Percentiles rank a stretch among this genome's conserved stretches.
Conservation (phyloP, 345 rosid genomes). For the Hypericum perforatum region DNA sequence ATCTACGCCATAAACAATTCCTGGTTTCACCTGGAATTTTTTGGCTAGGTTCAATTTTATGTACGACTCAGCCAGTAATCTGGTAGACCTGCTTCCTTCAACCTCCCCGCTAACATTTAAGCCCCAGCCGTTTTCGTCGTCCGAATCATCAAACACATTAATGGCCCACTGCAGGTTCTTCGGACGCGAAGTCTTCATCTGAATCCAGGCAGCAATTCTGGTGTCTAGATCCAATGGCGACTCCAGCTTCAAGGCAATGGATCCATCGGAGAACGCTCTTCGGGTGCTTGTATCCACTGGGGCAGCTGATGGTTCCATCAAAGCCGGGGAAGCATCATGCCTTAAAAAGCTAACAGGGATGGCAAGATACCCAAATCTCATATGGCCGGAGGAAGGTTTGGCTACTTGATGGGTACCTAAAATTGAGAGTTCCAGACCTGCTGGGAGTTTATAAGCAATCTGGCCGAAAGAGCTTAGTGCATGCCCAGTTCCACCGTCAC, state of each 20-base stretch:
- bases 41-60: slow-evolving; percentile 36
- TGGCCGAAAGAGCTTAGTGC: slow-evolving; percentile 64
- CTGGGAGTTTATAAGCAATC: slow-evolving; percentile 48
- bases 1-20: slow-evolving; percentile 45
- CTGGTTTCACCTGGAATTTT: slow-evolving; percentile 58
- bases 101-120: slow-evolving; percentile 42
- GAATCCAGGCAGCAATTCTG: slow-evolving; percentile 65
- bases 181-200: slow-evolving; percentile 41
- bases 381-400: slow-evolving; percentile 19
- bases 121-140: slow-evolving; percentile 79
- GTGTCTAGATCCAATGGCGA: slow-evolving; percentile 48
- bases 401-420: slow-evolving; percentile 42
- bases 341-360: slow-evolving; percentile 39
- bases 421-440: slow-evolving; percentile 48
- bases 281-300: slow-evolving; percentile 12
- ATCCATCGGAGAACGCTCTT: slow-evolving; percentile 21
- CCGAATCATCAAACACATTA: slow-evolving; percentile 42
- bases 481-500: slow-evolving; percentile 20
- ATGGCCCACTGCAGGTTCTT: slow-evolving; percentile 50
- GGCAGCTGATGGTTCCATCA: slow-evolving; percentile 18
- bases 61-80: slow-evolving; percentile 57
- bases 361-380: slow-evolving; percentile 38
- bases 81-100: slow-evolving; percentile 33
- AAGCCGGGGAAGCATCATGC: slow-evolving; percentile 17
- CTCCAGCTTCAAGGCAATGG: slow-evolving; percentile 57